Evolutionary conservation across 192 early-diverging fungal genomes (phyloP).

Genomic region (Powellomyces hirtus): DNA sequence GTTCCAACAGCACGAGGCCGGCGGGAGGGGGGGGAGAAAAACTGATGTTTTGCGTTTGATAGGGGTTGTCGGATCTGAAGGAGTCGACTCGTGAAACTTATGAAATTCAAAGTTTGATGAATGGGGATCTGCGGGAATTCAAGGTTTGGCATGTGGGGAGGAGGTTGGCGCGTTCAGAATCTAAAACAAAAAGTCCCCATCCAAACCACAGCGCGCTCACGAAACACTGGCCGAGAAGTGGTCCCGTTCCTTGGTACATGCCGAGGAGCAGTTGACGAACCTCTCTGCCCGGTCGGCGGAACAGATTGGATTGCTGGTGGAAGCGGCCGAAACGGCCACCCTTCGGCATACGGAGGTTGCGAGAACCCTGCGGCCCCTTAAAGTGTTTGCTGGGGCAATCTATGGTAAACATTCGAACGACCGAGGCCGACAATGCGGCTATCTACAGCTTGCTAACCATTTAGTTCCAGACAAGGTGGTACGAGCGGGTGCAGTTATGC

Average conservation of each 20-base stretch:
- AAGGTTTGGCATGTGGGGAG: background rate
- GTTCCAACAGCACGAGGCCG: background rate
- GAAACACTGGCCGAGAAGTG: conserved; percentile 1
- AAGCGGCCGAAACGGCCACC: conserved; percentile 11
- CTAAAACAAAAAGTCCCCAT: background rate
- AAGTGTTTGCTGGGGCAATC: background rate
- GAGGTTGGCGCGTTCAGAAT: no score
- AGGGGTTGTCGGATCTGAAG: background rate
- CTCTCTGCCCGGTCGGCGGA: conserved; percentile 13
- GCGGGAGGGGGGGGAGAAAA: background rate
- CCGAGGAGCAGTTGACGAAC: conserved; percentile 1
- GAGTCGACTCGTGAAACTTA: background rate
- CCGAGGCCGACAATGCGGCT: background rate
- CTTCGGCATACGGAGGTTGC: conserved; percentile 5
- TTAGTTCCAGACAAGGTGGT: background rate
- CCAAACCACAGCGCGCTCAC: conserved; percentile 9
- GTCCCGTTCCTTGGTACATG: conserved; percentile 4
- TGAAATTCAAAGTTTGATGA: background rate
- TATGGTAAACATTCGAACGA: background rate
- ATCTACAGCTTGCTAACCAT: background rate
- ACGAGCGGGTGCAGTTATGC: background rate
- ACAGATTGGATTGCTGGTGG: conserved; percentile 19
- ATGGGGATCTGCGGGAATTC: background rate
- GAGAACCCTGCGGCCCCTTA: background rate
- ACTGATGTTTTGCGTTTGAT: background rate